Base-by-base conservation (phyloP, 305 asterid species). In the Solanum aculeatissimum region DNA sequence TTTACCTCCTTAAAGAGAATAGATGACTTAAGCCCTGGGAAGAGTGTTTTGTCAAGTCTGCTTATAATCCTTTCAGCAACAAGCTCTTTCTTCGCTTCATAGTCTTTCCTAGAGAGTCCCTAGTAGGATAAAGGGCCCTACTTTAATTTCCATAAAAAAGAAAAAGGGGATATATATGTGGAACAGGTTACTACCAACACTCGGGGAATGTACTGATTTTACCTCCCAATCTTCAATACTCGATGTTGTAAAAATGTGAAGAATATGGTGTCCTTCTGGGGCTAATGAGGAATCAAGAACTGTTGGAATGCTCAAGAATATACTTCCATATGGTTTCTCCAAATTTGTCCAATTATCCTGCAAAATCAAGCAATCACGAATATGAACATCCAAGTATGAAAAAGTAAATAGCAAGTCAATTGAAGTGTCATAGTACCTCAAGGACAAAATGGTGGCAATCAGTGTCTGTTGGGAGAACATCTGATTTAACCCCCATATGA, bases 201-300 rank as follows among this genome's bases (percentile, higher is more conserved):
- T 49, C 16, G 6, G 58, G 45, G 45, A 12, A n/a, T 74, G 80
- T 51, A 84, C 43, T 60, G 29, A 47, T 66, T 25, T 9, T 84
- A 93, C 99, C 99, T 97, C 94, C 98, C 98, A 97, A 86, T 95
- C 98, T 88, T 94, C 98, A 58, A 97, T 95, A 51, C 97, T 88
- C 75, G 98, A 92, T 81, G 97, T 91, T 10, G 98, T 97, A 91
- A 97, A 97, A 88, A 97, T 90, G 89, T 97, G 99, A 87, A 97
- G 98, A 91, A 94, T 93, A 92, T 97, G 99, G 55, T 90, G 88
- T 85, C 99, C 98, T 89, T 93, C 93, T 66, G 99, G 98, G 86
- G 99, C 99, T 85, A 97, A 89, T 25, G 99, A 93, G 25, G 92
- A 80, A 87, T 95, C 99, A 66, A 97, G 98, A 85, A 95, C 91